Percentiles rank a stretch among this genome's conserved stretches.
phyloP scores from a whole-genome alignment of 768 basidiomycete species.

The Galerina sulciceps region DNA sequence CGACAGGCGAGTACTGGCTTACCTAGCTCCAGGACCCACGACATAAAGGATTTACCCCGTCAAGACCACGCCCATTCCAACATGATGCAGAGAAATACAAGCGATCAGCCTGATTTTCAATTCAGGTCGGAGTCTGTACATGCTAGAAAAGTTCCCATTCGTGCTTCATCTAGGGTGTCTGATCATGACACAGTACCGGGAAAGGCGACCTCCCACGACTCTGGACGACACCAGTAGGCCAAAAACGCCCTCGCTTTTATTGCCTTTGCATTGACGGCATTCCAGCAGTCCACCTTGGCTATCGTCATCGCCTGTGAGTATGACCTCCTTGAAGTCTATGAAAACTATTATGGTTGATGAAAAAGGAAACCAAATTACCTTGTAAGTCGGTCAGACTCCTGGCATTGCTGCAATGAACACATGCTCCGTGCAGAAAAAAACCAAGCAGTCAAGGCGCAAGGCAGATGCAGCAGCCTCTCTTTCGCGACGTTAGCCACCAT shows the following conservation, averaged over 20 bases:
- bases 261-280: background rate
- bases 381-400: constrained; percentile 25
- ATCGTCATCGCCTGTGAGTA: constrained; percentile 22
- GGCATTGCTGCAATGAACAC: background rate
- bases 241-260: no score
- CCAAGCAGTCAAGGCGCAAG: constrained; percentile 13
- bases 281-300: constrained; percentile 23
- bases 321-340: constrained; percentile 28
- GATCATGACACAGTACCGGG: background rate
- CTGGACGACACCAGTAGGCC: constrained; percentile 16
- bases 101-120: background rate
- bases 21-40: constrained; percentile 2
- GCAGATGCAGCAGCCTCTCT: constrained; percentile 7
- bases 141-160: background rate
- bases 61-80: background rate
- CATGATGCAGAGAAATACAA: background rate
- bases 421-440: constrained; percentile 11
- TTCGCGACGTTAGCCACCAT: constrained; percentile 15
- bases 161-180: background rate
- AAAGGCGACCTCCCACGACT: background rate
- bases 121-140: background rate
- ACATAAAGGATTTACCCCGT: background rate
- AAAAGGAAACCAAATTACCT: constrained; percentile 36
- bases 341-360: constrained; percentile 37
- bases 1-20: background rate